Percentiles rank a stretch among this genome's conserved stretches.
These are phyloP conservation scores for Oryza glumipatula DNA, from an alignment of 176 grass and related monocot genomes.

Conservation along the genomic window DNA sequence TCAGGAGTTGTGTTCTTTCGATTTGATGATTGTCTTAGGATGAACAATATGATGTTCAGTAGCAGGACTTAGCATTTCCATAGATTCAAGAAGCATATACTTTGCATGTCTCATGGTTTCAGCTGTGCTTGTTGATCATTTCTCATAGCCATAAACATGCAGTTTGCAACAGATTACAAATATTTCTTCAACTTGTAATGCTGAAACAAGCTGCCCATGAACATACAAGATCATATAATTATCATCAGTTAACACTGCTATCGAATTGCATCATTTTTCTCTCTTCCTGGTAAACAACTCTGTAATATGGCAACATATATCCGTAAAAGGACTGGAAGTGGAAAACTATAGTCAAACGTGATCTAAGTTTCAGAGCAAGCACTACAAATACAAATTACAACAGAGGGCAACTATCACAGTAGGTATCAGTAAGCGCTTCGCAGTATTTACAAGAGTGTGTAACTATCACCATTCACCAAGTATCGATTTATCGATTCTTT, in stretches of 20 bases:
- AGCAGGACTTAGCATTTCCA: slow-evolving; percentile 19
- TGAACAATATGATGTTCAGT: neutral
- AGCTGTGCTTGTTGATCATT: neutral
- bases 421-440: slow-evolving; percentile 13
- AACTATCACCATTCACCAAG: neutral
- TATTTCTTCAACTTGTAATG: neutral
- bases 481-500: neutral
- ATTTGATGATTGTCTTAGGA: neutral
- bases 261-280: neutral
- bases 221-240: neutral
- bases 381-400: slow-evolving; percentile 16
- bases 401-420: neutral
- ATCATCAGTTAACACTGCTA: neutral
- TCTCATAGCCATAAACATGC: too few species aligned
- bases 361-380: neutral
- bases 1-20: neutral
- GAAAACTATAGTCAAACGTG: slow-evolving; percentile 35
- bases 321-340: neutral
- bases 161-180: neutral
- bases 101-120: neutral
- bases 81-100: neutral
- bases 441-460: slow-evolving; percentile 45
- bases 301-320: slow-evolving; percentile 5
- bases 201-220: neutral
- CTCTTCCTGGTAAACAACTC: slow-evolving; percentile 4